A percentile compares a stretch with the other conserved stretches of the same genome.
Conservation (phyloP, 352 stramenopile species). For the Pythium guiyangense region DNA sequence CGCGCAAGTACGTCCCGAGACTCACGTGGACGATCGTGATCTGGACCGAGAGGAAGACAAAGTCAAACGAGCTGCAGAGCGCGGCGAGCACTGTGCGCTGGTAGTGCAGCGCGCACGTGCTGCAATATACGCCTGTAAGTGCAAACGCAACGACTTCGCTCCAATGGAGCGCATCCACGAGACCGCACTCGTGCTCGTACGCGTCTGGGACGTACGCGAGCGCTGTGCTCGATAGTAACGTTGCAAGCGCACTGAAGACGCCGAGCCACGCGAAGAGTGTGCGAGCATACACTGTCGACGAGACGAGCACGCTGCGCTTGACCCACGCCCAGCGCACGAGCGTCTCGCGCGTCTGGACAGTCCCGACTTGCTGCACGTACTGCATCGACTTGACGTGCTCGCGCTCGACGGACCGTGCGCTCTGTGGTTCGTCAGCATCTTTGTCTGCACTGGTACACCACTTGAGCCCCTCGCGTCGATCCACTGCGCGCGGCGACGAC, state of each 20-base stretch:
- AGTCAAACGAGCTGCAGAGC: constrained; percentile 15
- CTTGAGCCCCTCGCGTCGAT: too few species aligned
- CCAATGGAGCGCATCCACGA: background rate
- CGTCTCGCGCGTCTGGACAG: background rate
- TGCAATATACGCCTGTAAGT: background rate
- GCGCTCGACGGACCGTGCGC: background rate
- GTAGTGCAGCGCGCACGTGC: background rate
- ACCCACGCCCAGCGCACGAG: background rate
- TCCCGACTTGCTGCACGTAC: constrained; percentile 2
- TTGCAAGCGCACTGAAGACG: background rate
- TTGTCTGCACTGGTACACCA: too few species aligned
- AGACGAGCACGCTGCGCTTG: background rate
- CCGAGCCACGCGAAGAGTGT: background rate
- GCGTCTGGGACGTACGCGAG: too few species aligned
- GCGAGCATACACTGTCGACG: background rate
- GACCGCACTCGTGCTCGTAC: background rate
- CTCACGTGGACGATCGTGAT: constrained; percentile 5
- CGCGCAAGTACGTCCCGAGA: constrained; percentile 11
- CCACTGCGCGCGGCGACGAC: too few species aligned
- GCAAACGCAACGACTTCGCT: background rate
- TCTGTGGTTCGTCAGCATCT: background rate
- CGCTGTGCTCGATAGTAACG: background rate
- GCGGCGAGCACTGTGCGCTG: constrained; percentile 1
- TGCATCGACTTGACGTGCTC: constrained; percentile 1
- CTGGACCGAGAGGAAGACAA: constrained; percentile 11